Evolutionary conservation across 495 filamentous ascomycete species (phyloP).

Genomic region (Bombardia bombarda): DNA sequence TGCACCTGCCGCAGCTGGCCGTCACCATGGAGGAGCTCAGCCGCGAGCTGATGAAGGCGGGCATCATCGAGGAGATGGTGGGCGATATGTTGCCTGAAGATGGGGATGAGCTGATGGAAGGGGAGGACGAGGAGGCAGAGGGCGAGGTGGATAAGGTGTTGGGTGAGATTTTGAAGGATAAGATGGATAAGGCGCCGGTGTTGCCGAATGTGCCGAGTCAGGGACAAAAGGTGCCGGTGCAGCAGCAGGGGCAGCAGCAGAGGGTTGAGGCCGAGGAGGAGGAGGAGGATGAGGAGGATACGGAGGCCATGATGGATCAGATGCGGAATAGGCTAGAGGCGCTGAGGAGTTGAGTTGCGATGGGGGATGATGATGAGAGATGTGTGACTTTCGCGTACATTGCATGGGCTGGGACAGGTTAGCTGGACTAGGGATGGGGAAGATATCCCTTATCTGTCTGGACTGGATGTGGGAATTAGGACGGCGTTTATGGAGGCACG

Average conservation of each 20-base stretch:
- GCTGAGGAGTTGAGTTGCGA: slow-evolving; percentile 76
- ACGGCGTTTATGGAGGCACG: too few species aligned
- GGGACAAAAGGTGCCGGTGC: slow-evolving; percentile 28
- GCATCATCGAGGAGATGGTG: slow-evolving; percentile 97
- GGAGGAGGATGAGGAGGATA: slow-evolving; percentile 75
- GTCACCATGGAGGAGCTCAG: slow-evolving; percentile 86
- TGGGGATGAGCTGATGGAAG: slow-evolving; percentile 54
- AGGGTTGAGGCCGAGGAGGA: slow-evolving; percentile 59
- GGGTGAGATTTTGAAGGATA: slow-evolving; percentile 78
- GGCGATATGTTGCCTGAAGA: slow-evolving; percentile 71
- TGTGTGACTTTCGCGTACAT: too few species aligned
- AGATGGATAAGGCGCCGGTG: slow-evolving; percentile 58
- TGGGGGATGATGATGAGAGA: too few species aligned
- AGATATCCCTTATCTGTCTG: too few species aligned
- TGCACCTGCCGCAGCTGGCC: slow-evolving; percentile 77
- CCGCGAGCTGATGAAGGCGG: slow-evolving; percentile 82
- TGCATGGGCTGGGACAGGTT: too few species aligned
- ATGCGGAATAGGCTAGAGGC: slow-evolving; percentile 90
- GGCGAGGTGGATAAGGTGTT: slow-evolving; percentile 88
- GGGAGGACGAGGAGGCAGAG: slow-evolving; percentile 77
- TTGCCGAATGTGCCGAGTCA: slow-evolving; percentile 49
- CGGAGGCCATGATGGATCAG: slow-evolving; percentile 79
- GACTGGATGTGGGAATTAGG: too few species aligned
- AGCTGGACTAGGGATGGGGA: too few species aligned
- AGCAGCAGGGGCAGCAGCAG: slow-evolving; percentile 45